A percentile compares a stretch with the other conserved stretches of the same genome.
Conservation (phyloP, 2,329 filamentous ascomycete species). For the Diaporthe sp. region DNA sequence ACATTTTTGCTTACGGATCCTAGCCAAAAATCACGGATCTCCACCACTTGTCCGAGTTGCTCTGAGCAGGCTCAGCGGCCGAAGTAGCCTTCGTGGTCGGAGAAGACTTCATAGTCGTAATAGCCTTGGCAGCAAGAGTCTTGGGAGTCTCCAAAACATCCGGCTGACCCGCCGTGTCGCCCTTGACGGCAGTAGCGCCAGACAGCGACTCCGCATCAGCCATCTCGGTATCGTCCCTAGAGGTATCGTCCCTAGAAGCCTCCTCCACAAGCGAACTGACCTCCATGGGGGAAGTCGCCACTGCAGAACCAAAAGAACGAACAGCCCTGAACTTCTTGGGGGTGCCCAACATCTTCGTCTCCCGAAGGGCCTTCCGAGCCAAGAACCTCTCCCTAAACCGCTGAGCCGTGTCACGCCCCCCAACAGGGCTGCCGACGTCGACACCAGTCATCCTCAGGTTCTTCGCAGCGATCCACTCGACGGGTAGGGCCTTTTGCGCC, state of each 20-base stretch:
- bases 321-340: neutral
- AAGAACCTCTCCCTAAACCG: conserved; percentile 16
- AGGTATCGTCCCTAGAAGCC: too few relatives aligned
- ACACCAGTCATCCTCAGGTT: neutral
- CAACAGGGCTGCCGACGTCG: neutral
- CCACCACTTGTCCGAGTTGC: neutral
- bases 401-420: neutral
- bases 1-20: neutral
- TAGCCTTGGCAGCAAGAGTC: neutral
- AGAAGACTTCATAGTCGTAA: neutral
- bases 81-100: too few relatives aligned
- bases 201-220: conserved; percentile 19
- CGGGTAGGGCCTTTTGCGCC: neutral
- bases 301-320: neutral
- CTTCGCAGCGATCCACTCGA: conserved; percentile 27
- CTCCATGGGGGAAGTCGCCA: too few relatives aligned
- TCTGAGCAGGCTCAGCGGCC: too few relatives aligned
- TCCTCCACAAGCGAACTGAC: neutral
- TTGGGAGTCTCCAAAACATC: too few relatives aligned
- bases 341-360: neutral
- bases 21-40: neutral
- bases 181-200: too few relatives aligned
- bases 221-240: neutral
- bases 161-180: neutral
- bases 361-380: neutral